Conservation (phyloP, 1,139 yeast species). For the Hansenula anomala region DNA sequence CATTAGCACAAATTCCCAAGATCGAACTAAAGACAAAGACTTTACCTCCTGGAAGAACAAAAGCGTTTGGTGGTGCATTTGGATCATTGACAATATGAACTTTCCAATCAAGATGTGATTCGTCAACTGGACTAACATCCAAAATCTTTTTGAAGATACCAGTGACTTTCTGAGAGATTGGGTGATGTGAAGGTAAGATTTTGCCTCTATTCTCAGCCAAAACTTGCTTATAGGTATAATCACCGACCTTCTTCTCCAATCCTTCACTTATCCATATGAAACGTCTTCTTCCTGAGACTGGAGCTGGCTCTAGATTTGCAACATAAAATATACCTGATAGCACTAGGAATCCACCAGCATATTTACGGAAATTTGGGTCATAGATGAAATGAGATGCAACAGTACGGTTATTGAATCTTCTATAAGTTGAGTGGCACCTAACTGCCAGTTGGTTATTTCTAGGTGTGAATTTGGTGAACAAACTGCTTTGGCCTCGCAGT, state of each 20-base stretch:
- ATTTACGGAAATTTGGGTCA: conserved; percentile 22
- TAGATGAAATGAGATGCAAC: conserved; percentile 9
- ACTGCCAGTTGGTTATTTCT: background rate
- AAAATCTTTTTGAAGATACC: conserved; percentile 61
- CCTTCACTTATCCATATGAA: conserved; percentile 70
- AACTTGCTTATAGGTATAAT: conserved; percentile 59
- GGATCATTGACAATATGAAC: conserved; percentile 77
- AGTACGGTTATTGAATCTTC: conserved; percentile 21
- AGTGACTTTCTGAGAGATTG: conserved; percentile 50
- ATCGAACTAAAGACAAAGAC: conserved; percentile 85
- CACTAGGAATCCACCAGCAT: conserved; percentile 23
- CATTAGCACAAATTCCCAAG: conserved; percentile 71
- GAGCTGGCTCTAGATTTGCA: conserved; percentile 73
- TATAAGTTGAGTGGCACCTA: conserved; percentile 12
- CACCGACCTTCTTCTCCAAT: conserved; percentile 66
- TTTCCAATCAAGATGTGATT: conserved; percentile 56
- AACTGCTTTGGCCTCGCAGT: background rate
- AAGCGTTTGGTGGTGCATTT: conserved; percentile 82
- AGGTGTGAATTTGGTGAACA: background rate
- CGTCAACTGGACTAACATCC: conserved; percentile 45
- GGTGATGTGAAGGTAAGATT: conserved; percentile 50
- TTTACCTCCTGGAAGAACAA: conserved; percentile 93
- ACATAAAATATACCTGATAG: conserved; percentile 47
- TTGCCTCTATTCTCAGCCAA: conserved; percentile 40
- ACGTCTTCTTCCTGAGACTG: conserved; percentile 70